Conservation (phyloP, 2,329 filamentous ascomycete species). For the Taxawa tesnikishii region DNA sequence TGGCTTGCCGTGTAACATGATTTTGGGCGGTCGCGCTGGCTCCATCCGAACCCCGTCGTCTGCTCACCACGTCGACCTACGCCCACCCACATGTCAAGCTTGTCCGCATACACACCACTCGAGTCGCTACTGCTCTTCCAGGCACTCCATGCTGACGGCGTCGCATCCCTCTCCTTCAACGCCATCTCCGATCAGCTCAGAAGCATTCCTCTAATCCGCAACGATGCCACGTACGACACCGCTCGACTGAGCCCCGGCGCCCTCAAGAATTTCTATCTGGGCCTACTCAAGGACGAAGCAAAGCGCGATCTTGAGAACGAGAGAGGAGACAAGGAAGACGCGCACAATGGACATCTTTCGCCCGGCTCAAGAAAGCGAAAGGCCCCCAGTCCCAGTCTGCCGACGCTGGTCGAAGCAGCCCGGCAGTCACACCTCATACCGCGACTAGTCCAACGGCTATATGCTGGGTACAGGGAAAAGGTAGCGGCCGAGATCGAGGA, state of each 20-base stretch:
- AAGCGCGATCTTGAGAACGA: slow-evolving; percentile 24
- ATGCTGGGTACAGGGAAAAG: slow-evolving; percentile 59
- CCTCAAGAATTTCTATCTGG: slow-evolving; percentile 65
- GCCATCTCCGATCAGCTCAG: slow-evolving; percentile 63
- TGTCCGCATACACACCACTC: slow-evolving; percentile 58
- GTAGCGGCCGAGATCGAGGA: slow-evolving; percentile 58
- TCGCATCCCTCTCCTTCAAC: slow-evolving; percentile 51
- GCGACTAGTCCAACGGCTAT: slow-evolving; percentile 59
- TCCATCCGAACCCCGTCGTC: too few relatives aligned
- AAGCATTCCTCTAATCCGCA: slow-evolving; percentile 59
- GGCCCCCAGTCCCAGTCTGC: slow-evolving; percentile 50
- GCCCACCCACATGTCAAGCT: slow-evolving; percentile 39
- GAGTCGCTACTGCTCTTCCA: slow-evolving; percentile 81
- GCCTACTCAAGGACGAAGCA: slow-evolving; percentile 63
- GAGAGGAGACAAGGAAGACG: slow-evolving; percentile 11
- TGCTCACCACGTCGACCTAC: slow-evolving; percentile 1
- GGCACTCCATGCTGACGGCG: slow-evolving; percentile 56
- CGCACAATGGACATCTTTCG: slow-evolving; percentile 26
- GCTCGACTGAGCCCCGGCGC: slow-evolving; percentile 64
- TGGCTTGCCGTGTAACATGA: slow-evolving; percentile 3
- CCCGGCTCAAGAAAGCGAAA: slow-evolving; percentile 59
- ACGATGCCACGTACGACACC: slow-evolving; percentile 59
- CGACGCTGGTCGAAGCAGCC: slow-evolving; percentile 53
- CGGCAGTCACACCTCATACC: slow-evolving; percentile 58
- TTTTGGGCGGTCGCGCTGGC: neutral